Conservation (phyloP, 768 basidiomycete genomes). For the Amanita exitialis region DNA sequence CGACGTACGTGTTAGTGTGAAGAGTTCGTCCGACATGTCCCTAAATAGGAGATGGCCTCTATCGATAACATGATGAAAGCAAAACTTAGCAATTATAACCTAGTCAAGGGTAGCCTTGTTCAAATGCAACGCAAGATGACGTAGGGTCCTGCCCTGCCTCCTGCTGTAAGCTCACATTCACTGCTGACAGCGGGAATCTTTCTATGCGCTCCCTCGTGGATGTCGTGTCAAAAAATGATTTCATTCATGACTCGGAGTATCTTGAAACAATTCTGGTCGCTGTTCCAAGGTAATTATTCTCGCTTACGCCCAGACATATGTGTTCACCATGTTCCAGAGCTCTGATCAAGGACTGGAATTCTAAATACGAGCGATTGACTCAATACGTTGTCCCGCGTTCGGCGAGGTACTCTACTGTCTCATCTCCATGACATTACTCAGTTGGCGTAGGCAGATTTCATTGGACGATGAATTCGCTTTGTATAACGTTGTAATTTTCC, state of each 20-base stretch:
- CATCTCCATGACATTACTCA: conserved; percentile 5
- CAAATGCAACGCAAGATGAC: conserved; percentile 93
- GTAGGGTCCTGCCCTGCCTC: conserved; percentile 29
- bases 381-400: conserved; percentile 92
- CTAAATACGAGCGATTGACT: conserved; percentile 80
- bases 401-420: conserved; percentile 42
- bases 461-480: conserved; percentile 87
- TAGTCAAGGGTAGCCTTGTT: conserved; percentile 85
- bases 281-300: conserved; percentile 67
- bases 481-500: conserved; percentile 82
- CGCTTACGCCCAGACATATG: conserved; percentile 9
- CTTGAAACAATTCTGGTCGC: conserved; percentile 89
- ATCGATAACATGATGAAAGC: conserved; percentile 93
- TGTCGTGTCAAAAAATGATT: conserved; percentile 70
- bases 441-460: conserved; percentile 46
- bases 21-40: conserved; percentile 6
- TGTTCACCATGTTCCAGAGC: conserved; percentile 36
- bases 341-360: conserved; percentile 78
- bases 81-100: conserved; percentile 85
- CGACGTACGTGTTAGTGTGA: conserved; percentile 9
- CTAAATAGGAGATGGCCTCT: conserved; percentile 79
- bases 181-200: conserved; percentile 71
- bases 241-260: conserved; percentile 87
- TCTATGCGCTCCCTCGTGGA: conserved; percentile 83
- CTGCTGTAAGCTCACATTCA: conserved; percentile 6